phyloP scores from a whole-genome alignment of 2,329 filamentous ascomycete species.

The Ilyonectria robusta region DNA sequence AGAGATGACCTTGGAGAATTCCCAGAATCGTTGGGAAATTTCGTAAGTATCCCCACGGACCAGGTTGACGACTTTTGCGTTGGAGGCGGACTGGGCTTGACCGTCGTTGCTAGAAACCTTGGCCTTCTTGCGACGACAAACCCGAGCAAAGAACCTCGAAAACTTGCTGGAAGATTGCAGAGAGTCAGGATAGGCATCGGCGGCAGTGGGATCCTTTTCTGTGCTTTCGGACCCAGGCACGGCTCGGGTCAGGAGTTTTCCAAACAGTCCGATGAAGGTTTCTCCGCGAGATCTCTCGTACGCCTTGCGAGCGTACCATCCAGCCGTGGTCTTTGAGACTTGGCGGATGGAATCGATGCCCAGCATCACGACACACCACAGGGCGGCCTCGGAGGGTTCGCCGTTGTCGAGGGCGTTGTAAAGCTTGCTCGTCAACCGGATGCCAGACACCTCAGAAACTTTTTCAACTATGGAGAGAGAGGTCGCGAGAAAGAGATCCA shows the following conservation, averaged over 20 bases:
- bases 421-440: slow-evolving; percentile 55
- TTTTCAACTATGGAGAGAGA: slow-evolving; percentile 70
- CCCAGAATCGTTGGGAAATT: slow-evolving; percentile 89
- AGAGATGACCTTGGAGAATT: slow-evolving; percentile 81
- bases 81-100: slow-evolving; percentile 75
- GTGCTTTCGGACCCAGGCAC: slow-evolving; percentile 57
- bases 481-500: slow-evolving; percentile 81
- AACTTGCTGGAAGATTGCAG: slow-evolving; percentile 9
- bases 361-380: slow-evolving; percentile 57
- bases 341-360: slow-evolving; percentile 52
- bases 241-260: slow-evolving; percentile 56
- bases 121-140: slow-evolving; percentile 40
- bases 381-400: slow-evolving; percentile 49
- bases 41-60: slow-evolving; percentile 88
- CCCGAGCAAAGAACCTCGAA: slow-evolving; percentile 34
- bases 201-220: slow-evolving; percentile 49
- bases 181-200: not conserved
- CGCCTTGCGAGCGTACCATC: slow-evolving; percentile 87
- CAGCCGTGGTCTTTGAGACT: slow-evolving; percentile 54
- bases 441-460: slow-evolving; percentile 55
- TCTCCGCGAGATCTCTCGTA: slow-evolving; percentile 90
- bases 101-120: slow-evolving; percentile 1
- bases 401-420: slow-evolving; percentile 53
- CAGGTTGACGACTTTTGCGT: slow-evolving; percentile 91
- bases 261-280: slow-evolving; percentile 56